A percentile compares a stretch with the other conserved stretches of the same genome.
These are phyloP conservation scores for Rhytidiadelphus loreus DNA, from an alignment of 225 moss, liverwort and hornwort genomes.

Conservation along the genomic window DNA sequence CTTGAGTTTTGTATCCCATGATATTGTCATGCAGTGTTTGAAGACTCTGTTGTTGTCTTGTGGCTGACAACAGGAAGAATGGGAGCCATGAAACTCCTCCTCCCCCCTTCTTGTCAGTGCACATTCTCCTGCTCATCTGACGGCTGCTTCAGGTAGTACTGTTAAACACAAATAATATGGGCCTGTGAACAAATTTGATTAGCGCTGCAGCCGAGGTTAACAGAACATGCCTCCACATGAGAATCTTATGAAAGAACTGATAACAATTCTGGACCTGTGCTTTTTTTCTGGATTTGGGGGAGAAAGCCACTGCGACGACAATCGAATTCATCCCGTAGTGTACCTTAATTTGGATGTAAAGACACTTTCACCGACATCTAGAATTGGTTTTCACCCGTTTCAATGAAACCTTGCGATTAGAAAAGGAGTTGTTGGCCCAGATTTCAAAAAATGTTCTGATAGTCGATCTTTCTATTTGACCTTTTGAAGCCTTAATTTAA, in stretches of 20 bases:
- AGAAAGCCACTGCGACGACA: neutral
- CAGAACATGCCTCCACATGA: neutral
- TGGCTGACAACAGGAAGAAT: neutral
- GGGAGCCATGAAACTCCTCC: neutral
- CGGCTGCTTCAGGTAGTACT: neutral
- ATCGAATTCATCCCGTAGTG: neutral
- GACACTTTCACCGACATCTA: neutral
- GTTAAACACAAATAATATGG: neutral
- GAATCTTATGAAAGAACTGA: neutral
- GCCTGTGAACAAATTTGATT: neutral
- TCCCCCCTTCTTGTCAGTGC: neutral
- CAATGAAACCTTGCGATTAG: neutral
- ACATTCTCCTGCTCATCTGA: neutral
- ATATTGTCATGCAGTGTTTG: neutral
- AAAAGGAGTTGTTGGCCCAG: neutral
- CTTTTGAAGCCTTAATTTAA: neutral
- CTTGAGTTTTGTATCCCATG: neutral
- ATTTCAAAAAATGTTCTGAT: neutral
- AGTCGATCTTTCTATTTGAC: neutral
- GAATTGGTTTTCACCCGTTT: neutral
- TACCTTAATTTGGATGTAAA: neutral
- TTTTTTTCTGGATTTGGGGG: neutral
- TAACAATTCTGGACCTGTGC: neutral
- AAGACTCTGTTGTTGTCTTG: neutral
- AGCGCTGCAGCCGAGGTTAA: neutral